These are phyloP conservation scores for Kwoniella heveanensis DNA, from an alignment of 768 basidiomycete genomes.

Conservation along the genomic window DNA sequence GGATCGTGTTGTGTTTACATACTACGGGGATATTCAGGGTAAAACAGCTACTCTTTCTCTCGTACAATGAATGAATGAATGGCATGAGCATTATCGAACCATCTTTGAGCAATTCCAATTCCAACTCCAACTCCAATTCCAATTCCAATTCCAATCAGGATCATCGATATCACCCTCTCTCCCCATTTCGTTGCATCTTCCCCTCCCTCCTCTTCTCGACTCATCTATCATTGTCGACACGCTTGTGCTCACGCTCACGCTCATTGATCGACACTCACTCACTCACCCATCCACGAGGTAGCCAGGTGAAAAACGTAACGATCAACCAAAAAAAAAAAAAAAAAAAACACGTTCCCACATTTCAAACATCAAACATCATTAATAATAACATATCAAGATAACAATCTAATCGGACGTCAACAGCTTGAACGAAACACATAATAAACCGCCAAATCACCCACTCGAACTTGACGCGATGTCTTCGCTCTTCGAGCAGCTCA, in stretches of 20 bases:
- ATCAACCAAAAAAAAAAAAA: too few relatives aligned
- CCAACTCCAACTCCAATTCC: too few relatives aligned
- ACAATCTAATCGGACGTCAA: too few relatives aligned
- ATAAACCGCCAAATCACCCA: not conserved
- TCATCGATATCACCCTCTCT: not conserved
- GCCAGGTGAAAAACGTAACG: not conserved
- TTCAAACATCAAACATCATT: too few relatives aligned
- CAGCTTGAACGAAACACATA: too few relatives aligned
- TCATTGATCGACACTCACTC: too few relatives aligned
- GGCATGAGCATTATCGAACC: constrained; percentile 8
- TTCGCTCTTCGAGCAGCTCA: not conserved
- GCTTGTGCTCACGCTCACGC: not conserved
- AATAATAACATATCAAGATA: too few relatives aligned
- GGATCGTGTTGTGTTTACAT: not conserved
- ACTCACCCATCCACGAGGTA: too few relatives aligned
- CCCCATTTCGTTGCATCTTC: not conserved
- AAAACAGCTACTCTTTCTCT: not conserved
- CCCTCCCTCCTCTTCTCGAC: not conserved
- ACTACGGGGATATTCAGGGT: too few relatives aligned
- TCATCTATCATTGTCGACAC: not conserved
- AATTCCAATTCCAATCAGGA: too few relatives aligned
- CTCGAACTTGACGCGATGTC: not conserved
- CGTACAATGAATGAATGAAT: not conserved
- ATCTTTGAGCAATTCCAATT: constrained; percentile 5
- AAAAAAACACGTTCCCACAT: too few relatives aligned